These are phyloP conservation scores for Secale cereale DNA, from an alignment of 176 grass and related monocot genomes.

Conservation along the genomic window DNA sequence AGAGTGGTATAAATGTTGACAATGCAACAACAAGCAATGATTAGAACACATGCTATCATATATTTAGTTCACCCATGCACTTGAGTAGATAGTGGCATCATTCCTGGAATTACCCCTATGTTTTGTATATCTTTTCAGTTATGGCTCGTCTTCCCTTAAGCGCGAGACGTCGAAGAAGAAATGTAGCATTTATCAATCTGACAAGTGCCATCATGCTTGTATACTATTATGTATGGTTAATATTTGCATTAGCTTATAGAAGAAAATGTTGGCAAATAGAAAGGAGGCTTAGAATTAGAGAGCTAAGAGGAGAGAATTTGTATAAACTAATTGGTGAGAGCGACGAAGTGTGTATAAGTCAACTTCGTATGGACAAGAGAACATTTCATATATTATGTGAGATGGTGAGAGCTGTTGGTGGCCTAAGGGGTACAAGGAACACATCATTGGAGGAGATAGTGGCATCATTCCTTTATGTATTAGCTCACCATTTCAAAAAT, in stretches of 20 bases:
- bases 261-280: not conserved
- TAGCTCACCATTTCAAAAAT: no score
- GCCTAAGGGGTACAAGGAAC: no score
- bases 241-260: not conserved
- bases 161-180: not conserved
- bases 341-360: no score
- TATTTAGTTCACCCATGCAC: not conserved
- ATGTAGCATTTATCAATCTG: not conserved
- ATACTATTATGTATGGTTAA: not conserved
- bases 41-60: no score
- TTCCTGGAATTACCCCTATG: no score
- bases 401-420: no score
- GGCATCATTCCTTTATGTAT: no score
- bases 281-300: not conserved
- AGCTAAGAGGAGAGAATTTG: not conserved
- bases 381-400: no score
- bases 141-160: not conserved
- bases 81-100: no score
- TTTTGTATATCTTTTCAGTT: not conserved
- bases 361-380: no score
- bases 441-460: not conserved
- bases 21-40: no score
- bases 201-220: not conserved
- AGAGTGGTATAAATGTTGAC: no score
- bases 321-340: not conserved